phyloP scores from a whole-genome alignment of 345 rosid species.

The Durio zibethinus region DNA sequence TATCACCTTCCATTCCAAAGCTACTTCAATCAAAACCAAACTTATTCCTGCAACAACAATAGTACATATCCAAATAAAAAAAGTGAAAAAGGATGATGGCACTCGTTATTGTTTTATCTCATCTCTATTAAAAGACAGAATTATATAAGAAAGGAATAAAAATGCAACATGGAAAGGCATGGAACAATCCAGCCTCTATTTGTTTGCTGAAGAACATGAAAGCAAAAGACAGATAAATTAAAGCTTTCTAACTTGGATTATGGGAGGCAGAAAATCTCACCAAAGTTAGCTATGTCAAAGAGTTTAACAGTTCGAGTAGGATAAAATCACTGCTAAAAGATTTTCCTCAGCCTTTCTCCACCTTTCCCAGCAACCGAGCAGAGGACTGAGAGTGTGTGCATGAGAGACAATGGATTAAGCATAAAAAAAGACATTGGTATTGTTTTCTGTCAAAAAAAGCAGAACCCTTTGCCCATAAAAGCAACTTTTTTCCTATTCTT shows the following conservation, averaged over 20 bases:
- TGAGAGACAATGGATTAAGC: slow-evolving; percentile 4
- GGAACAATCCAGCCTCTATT: neutral
- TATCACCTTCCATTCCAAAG: slow-evolving; percentile 65
- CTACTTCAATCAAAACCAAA: slow-evolving; percentile 2
- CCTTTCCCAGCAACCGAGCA: neutral
- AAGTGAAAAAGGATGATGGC: neutral
- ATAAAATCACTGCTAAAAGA: neutral
- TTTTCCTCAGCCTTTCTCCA: slow-evolving; percentile 6
- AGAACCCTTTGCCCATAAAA: slow-evolving; percentile 6
- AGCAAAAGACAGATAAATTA: neutral
- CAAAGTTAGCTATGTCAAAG: neutral
- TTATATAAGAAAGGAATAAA: neutral
- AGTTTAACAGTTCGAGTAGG: slow-evolving; percentile 1
- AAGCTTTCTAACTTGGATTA: neutral
- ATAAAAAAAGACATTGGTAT: neutral
- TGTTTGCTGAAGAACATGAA: slow-evolving; percentile 10
- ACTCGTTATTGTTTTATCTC: neutral
- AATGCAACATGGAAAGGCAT: slow-evolving; percentile 2
- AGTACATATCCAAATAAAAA: neutral
- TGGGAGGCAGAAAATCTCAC: neutral
- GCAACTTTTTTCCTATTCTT: neutral
- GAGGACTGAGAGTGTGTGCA: neutral
- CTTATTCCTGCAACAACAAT: slow-evolving; percentile 6
- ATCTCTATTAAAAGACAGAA: neutral
- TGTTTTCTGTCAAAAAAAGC: slow-evolving; percentile 6